Evolutionary conservation across 345 rosid genomes (phyloP), one percentile per base, ranked within the genome.

Genomic region (Citrus mangshanensis): DNA sequence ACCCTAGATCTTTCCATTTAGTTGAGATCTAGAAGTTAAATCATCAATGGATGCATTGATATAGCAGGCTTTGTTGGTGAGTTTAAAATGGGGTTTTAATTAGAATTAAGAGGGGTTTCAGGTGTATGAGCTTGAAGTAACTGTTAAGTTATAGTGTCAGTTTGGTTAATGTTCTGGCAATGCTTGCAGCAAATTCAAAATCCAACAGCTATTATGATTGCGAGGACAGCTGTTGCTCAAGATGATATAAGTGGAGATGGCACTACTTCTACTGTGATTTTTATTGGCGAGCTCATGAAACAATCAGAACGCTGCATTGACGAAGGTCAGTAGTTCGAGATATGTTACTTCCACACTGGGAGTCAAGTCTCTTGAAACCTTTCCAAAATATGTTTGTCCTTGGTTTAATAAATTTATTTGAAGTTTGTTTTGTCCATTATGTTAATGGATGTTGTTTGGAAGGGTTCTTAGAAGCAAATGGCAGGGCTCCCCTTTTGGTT

Each of bases 191-290:
- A 96, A 94, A 96, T 96, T 76, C 99, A 95, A 87, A 95, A 89
- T 63, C 98, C 99, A 13, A 93, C 99, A 0, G 98, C 99, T n/a
- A 91, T 95, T 66, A 93, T 95, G 99, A 95, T 93, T 83, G 99
- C 98, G 1, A 91, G 99, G 86, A 94, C 99, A 9, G 99, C 99
- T 74, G 97, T 95, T 86, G 99, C 99, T 5, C 99, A 95, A 85
- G 99, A 95, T 82, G 98, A 93, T 80, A 92, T 91, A 7, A 95
- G 97, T 63, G 99, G 99, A 28, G 99, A 95, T 79, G 99, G 99
- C 78, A 95, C 99, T 7, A 95, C 99, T 55, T 92, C 98, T 54
- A 92, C 99, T 66, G 99, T 95, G 13, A 84, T 95, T 60, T 93
- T 95, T 84, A 95, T 94, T 73, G 99, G 99, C 25, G 99, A 95